Conservation (phyloP, 176 grass and related monocot genomes). For the Echinochloa phyllopogon region DNA sequence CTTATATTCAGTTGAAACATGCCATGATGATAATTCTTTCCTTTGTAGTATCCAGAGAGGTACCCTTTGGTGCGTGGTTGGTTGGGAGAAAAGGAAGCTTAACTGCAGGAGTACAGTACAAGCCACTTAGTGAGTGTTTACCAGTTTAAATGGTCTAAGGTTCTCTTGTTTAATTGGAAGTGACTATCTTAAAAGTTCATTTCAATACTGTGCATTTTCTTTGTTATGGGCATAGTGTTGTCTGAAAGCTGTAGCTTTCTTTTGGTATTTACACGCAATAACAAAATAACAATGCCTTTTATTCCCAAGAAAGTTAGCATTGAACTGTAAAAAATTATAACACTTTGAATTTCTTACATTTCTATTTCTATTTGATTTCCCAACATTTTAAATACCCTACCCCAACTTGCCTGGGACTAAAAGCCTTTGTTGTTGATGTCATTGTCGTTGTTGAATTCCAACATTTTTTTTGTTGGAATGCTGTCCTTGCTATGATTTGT, state of each 20-base stretch:
- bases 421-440: not conserved
- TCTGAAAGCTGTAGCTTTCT: conserved; percentile 14
- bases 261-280: not conserved
- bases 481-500: not conserved
- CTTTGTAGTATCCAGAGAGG: conserved; percentile 63
- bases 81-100: conserved; percentile 71
- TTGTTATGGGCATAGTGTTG: not conserved
- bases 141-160: not conserved
- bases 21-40: conserved; percentile 31
- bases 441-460: not conserved
- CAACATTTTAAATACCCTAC: not conserved
- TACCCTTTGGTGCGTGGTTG: conserved; percentile 73
- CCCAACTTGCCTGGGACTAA: not conserved
- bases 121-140: conserved; percentile 67
- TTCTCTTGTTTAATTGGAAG: not conserved
- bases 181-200: not conserved
- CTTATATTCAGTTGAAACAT: conserved; percentile 36
- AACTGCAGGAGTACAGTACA: conserved; percentile 79
- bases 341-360: conserved; percentile 4
- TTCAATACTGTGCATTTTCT: conserved; percentile 21
- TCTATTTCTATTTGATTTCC: not conserved
- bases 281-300: not conserved
- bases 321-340: conserved; percentile 4
- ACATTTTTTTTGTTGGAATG: conserved; percentile 12
- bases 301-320: not conserved